These are phyloP conservation scores for Phylloporus rhodoxanthus DNA, from an alignment of 768 basidiomycete genomes.

Conservation along the genomic window DNA sequence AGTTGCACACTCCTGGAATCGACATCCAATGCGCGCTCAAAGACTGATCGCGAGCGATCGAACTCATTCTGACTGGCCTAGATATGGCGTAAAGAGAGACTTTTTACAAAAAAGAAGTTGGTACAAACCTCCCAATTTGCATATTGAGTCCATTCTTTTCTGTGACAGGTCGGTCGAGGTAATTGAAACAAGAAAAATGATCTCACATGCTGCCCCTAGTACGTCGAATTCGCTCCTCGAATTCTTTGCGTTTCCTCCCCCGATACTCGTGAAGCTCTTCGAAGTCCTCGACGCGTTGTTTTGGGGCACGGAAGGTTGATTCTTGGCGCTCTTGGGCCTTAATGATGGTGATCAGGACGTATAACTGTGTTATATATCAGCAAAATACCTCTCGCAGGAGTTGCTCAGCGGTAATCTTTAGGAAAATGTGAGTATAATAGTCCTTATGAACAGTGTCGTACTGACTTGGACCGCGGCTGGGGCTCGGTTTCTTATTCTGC, in stretches of 20 bases:
- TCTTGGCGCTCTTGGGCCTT: constrained; percentile 98
- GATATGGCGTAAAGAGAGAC: constrained; percentile 3
- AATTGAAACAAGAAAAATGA: neutral
- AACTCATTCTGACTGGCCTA: constrained; percentile 96
- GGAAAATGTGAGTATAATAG: constrained; percentile 13
- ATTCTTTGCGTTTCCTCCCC: constrained; percentile 88
- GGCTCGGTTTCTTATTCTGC: constrained; percentile 91
- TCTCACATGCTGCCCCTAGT: constrained; percentile 76
- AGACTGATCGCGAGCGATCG: constrained; percentile 89
- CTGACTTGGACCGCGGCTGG: constrained; percentile 87
- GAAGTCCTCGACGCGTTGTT: constrained; percentile 93
- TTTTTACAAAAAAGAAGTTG: neutral
- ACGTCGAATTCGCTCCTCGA: constrained; percentile 80
- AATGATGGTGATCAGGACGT: constrained; percentile 1
- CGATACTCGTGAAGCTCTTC: constrained; percentile 89
- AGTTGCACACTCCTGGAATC: constrained; percentile 85
- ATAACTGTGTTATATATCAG: neutral
- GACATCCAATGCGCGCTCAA: constrained; percentile 94
- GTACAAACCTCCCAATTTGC: constrained; percentile 74
- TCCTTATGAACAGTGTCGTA: constrained; percentile 1
- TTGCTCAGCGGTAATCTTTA: constrained; percentile 96
- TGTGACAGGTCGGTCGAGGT: constrained; percentile 23
- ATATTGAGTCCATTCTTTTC: constrained; percentile 84
- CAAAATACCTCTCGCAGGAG: constrained; percentile 79
- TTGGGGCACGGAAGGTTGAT: constrained; percentile 83